Evolutionary conservation across 306 rosid genomes (phyloP).

Genomic region (Medicago arabica): DNA sequence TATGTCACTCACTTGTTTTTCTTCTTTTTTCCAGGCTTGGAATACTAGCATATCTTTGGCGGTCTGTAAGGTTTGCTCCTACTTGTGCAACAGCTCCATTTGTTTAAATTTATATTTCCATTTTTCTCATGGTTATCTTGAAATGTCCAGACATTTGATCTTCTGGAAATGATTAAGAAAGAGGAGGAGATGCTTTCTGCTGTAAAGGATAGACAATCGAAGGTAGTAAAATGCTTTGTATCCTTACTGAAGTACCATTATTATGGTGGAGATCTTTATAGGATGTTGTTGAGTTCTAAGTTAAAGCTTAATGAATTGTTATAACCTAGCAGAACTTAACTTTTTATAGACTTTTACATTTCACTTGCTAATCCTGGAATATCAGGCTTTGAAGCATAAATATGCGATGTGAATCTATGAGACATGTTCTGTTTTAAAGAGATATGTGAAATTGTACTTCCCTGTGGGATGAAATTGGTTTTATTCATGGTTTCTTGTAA

Average conservation of each 20-base stretch:
- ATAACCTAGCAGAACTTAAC: not conserved
- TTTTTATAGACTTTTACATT: not conserved
- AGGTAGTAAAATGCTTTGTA: conserved; percentile 60
- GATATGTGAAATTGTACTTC: conserved; percentile 16
- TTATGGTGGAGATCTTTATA: not conserved
- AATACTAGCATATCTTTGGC: conserved; percentile 80
- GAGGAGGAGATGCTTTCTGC: conserved; percentile 91
- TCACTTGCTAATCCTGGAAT: conserved; percentile 24
- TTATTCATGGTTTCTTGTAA: conserved; percentile 21
- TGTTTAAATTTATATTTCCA: conserved; percentile 24
- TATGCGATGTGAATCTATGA: not conserved
- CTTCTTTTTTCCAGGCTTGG: conserved; percentile 72
- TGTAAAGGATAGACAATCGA: conserved; percentile 69
- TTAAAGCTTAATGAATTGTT: conserved; percentile 5
- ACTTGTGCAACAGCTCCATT: conserved; percentile 23
- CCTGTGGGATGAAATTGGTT: conserved; percentile 1
- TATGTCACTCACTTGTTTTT: conserved; percentile 12
- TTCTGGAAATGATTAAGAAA: conserved; percentile 83
- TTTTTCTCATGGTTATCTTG: conserved; percentile 36
- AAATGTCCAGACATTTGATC: conserved; percentile 72
- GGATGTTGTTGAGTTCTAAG: not conserved
- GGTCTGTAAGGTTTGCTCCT: conserved; percentile 77
- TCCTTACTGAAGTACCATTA: conserved; percentile 2
- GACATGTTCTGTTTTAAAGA: conserved; percentile 31
- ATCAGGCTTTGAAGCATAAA: conserved; percentile 19